phyloP scores from a whole-genome alignment of 345 rosid species.

The Arabidopsis arenosa region DNA sequence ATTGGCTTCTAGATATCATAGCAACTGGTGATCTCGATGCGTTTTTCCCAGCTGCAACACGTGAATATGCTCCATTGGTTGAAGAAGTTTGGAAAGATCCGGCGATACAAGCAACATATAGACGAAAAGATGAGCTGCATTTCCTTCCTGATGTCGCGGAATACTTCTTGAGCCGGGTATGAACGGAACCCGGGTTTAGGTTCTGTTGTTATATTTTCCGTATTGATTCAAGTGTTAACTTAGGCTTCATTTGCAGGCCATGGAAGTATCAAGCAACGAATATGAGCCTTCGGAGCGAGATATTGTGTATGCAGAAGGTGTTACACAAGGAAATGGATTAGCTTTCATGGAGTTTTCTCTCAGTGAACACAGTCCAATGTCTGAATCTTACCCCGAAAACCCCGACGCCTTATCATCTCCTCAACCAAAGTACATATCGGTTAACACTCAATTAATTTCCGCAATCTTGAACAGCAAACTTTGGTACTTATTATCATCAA shows the following conservation, averaged over 20 bases:
- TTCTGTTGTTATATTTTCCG: background rate
- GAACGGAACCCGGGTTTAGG: background rate
- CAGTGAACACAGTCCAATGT: conserved; percentile 88
- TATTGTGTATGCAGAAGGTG: conserved; percentile 95
- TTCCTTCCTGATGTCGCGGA: conserved; percentile 96
- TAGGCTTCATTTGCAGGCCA: conserved; percentile 66
- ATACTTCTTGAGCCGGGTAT: conserved; percentile 92
- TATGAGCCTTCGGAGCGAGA: conserved; percentile 94
- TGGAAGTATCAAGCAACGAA: conserved; percentile 95
- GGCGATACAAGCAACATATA: conserved; percentile 88
- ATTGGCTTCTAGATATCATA: conserved; percentile 96
- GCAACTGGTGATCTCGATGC: conserved; percentile 99
- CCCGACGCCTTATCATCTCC: conserved; percentile 67
- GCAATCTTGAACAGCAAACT: background rate
- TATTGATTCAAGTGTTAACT: background rate
- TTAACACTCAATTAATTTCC: background rate
- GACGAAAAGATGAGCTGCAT: conserved; percentile 90
- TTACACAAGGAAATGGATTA: conserved; percentile 91
- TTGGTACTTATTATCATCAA: background rate
- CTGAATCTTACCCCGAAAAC: conserved; percentile 77
- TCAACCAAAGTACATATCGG: conserved; percentile 63
- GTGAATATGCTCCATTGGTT: conserved; percentile 96
- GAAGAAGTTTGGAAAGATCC: conserved; percentile 99
- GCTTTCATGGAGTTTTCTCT: conserved; percentile 96
- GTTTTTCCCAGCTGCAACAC: conserved; percentile 98